Evolutionary conservation across 2,329 filamentous ascomycete genomes (phyloP).

Genomic region (Lachnum nothofagi): DNA sequence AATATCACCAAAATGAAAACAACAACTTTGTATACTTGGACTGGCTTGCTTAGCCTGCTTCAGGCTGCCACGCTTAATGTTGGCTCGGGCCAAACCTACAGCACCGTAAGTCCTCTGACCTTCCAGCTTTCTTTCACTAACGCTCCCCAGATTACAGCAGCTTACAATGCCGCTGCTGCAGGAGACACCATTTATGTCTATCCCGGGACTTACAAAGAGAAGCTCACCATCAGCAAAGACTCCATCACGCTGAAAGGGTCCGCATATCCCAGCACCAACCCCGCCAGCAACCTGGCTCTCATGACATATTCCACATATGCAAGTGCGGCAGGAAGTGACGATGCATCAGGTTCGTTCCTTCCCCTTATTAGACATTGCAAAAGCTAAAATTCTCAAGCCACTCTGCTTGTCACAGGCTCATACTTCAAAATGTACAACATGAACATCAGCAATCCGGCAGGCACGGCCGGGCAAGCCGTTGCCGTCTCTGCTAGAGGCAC

Average conservation of each 20-base stretch:
- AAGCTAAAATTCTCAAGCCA: slow-evolving; percentile 5
- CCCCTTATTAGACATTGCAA: neutral
- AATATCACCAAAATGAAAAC: neutral
- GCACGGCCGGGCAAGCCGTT: slow-evolving; percentile 43
- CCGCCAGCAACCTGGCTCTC: slow-evolving; percentile 45
- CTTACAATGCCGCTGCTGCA: slow-evolving; percentile 29
- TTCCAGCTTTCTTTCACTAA: neutral
- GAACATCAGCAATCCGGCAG: slow-evolving; percentile 47
- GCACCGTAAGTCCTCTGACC: slow-evolving; percentile 6
- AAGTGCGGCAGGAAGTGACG: slow-evolving; percentile 38
- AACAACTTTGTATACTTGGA: neutral
- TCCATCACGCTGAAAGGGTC: slow-evolving; percentile 43
- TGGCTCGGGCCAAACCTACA: slow-evolving; percentile 13
- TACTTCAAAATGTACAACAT: slow-evolving; percentile 55
- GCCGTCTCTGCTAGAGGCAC: slow-evolving; percentile 45
- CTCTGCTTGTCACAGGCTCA: slow-evolving; percentile 30
- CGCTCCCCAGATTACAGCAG: slow-evolving; percentile 14
- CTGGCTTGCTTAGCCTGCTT: neutral
- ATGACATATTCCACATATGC: slow-evolving; percentile 36
- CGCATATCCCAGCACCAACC: slow-evolving; percentile 35
- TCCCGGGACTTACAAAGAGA: slow-evolving; percentile 50
- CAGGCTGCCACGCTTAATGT: slow-evolving; percentile 15
- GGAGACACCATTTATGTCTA: slow-evolving; percentile 51
- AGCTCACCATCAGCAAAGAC: slow-evolving; percentile 44
- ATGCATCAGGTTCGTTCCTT: slow-evolving; percentile 24